Conservation (phyloP, 306 rosid species). For the Hippophae rhamnoides region DNA sequence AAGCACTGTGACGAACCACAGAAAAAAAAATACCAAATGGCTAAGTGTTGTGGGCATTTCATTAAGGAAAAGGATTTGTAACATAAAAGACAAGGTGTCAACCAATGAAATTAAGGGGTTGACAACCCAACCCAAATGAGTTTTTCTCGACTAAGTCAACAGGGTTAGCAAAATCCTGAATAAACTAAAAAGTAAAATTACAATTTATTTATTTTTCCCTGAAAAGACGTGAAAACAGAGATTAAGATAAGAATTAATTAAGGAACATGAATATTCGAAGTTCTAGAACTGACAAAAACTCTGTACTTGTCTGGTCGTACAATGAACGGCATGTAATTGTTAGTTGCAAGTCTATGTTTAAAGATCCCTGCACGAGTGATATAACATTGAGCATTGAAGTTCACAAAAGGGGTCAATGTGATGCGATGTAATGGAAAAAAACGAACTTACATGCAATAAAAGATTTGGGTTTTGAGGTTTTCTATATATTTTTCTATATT, state of each 20-base stretch:
- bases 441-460: conserved; percentile 25
- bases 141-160: conserved; percentile 44
- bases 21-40: conserved; percentile 8
- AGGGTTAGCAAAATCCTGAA: conserved; percentile 16
- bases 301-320: conserved; percentile 4
- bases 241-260: not conserved
- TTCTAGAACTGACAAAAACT: conserved; percentile 24
- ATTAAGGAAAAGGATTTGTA: conserved; percentile 20
- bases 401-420: conserved; percentile 1
- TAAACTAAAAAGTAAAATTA: not conserved
- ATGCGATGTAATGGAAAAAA: conserved; percentile 19
- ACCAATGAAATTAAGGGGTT: conserved; percentile 22
- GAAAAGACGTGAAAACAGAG: conserved; percentile 20
- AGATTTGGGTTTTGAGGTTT: too few relatives aligned
- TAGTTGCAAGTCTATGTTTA: conserved; percentile 1
- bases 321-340: conserved; percentile 20
- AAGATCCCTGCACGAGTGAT: conserved; percentile 10
- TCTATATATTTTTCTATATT: not conserved
- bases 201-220: conserved; percentile 1
- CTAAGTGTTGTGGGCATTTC: conserved; percentile 11
- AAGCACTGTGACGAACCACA: not conserved
- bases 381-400: conserved; percentile 16
- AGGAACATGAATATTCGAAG: conserved; percentile 38
- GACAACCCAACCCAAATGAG: conserved; percentile 26
- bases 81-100: conserved; percentile 17